Base-by-base conservation (phyloP, 2,329 filamentous ascomycete genomes). In the Pestalotiopsis sp. region DNA sequence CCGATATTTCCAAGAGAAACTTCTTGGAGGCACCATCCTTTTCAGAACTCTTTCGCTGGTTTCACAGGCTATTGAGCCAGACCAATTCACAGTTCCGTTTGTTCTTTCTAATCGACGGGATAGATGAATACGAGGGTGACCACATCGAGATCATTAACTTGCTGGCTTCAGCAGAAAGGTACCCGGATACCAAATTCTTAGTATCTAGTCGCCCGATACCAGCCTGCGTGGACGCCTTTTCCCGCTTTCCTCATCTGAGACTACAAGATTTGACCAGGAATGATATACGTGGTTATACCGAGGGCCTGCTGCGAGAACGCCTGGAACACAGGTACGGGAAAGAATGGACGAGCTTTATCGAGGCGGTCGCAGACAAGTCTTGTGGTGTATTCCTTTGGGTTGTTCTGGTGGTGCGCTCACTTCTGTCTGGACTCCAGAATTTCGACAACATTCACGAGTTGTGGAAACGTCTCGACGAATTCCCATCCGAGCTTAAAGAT, bases 361-460 rank as follows among this genome's bases (percentile, higher is more conserved):
- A 67, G 36, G n/a, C 27, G 4, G 49, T 68, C 17, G 61, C 66
- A 9, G 45, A 65, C 3, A 65, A 66, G 25, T 52, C 61, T 41
- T 68, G 17, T 25, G 67, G 67, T 3, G 61, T 68, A 20, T 68
- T 68, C 14, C 52, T 68, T 5, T 68, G 61, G 61, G 23, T 68
- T 2, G 27, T 41, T 5, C 61, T 68, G 13, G 67, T 65, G 12
- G 49, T 65, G 17, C 61, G 61, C 31, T 66, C 61, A 14, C 31
- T 68, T 9, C 17, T 59, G 13, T 7, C 36, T 41, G 67, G 67
- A n/a, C 45, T 68, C 13, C 61, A 58, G 25, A 64, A 66, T 25
- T 49, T 38, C 1, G 67, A 68, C 36, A 41, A 31, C 27, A 31
- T 68, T 4, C 17, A 31, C 3, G 67, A 68, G 11, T 45, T 68